Conservation (phyloP, 306 rosid genomes). For the Amphicarpaea edgeworthii region DNA sequence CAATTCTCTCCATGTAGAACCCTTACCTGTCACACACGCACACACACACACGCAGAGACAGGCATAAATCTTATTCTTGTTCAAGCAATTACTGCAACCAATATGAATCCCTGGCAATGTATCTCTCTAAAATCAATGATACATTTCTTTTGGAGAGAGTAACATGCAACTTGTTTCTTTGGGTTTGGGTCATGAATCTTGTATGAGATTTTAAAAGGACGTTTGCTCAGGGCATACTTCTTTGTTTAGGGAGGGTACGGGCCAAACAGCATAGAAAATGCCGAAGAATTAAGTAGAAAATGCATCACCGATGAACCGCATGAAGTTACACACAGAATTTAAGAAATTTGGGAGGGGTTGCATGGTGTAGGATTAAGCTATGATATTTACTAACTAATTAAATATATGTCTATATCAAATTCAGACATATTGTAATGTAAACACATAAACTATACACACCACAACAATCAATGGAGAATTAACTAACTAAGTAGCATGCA, state of each 20-base stretch:
- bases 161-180: neutral
- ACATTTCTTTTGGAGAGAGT: neutral
- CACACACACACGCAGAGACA: neutral
- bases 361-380: neutral
- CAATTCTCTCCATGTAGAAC: slow-evolving; percentile 23
- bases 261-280: neutral
- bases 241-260: neutral
- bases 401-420: slow-evolving; percentile 9
- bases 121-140: neutral
- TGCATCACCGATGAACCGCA: neutral
- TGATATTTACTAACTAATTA: neutral
- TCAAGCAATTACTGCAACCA: neutral
- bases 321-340: neutral
- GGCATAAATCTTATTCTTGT: slow-evolving; percentile 14
- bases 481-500: slow-evolving; percentile 18
- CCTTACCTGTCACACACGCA: neutral
- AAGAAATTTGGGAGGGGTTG: neutral
- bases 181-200: neutral
- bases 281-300: neutral
- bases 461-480: neutral
- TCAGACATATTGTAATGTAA: slow-evolving; percentile 1
- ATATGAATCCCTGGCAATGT: neutral
- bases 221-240: neutral
- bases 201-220: neutral
- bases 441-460: neutral